Conservation (phyloP, 371 early-diverging fungal species). For the Batrachochytrium dendrobatidis region DNA sequence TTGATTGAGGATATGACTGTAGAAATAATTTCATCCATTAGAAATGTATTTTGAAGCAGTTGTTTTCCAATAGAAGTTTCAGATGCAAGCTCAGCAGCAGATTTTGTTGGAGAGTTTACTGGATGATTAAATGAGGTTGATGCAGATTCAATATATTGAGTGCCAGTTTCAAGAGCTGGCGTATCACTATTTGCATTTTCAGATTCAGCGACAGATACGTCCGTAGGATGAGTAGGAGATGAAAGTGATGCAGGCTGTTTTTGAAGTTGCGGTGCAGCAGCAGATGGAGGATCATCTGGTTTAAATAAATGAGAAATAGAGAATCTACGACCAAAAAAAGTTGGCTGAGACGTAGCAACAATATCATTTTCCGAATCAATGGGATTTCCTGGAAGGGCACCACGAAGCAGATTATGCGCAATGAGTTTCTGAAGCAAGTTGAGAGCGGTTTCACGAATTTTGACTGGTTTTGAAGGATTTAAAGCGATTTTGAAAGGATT, state of each 20-base stretch:
- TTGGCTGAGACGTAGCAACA: neutral
- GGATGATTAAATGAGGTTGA: neutral
- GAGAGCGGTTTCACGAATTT: slow-evolving; percentile 37
- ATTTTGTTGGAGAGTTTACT: neutral
- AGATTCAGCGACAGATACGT: neutral
- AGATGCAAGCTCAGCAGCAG: neutral
- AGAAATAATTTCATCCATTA: slow-evolving; percentile 49
- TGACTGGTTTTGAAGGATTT: slow-evolving; percentile 18
- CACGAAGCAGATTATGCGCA: slow-evolving; percentile 38
- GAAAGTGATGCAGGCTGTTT: neutral
- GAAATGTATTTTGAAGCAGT: slow-evolving; percentile 14
- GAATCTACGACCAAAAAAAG: slow-evolving; percentile 4
- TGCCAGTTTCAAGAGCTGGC: neutral
- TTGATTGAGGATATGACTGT: slow-evolving; percentile 35
- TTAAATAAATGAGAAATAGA: neutral
- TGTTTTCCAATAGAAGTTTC: neutral
- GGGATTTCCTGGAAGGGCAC: slow-evolving; percentile 17
- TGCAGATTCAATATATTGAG: neutral
- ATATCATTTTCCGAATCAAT: slow-evolving; percentile 5
- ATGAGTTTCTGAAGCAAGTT: slow-evolving; percentile 42
- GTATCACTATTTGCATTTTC: neutral
- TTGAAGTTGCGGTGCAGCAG: no score
- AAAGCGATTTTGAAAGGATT: slow-evolving; percentile 33
- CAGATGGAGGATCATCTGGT: neutral
- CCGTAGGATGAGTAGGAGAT: neutral